Evolutionary conservation across 2,329 filamentous ascomycete species (phyloP), one percentile per base, ranked within the genome.

Genomic region (Talaromyces piceae): DNA sequence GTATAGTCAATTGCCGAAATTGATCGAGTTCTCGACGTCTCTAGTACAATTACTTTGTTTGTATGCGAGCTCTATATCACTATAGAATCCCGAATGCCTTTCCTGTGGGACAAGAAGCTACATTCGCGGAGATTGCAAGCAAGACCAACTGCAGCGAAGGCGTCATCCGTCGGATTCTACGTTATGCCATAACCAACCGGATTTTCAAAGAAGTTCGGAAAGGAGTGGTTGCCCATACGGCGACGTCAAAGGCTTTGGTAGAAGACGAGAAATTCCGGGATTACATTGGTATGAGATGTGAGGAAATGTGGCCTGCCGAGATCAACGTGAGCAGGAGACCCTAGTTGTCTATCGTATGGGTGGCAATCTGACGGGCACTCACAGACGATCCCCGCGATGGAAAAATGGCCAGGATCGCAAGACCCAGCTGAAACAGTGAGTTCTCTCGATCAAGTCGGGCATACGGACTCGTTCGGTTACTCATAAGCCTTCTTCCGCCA

Each of bases 231-330:
- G 52, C n/a, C 23, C 52, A 54, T 30, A 54, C 52, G 3, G 30
- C 22, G 7, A 43, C 49, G 5, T 54, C 52, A 2, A 41, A 48
- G 41, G n/a, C 47, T 3, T 46, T 54, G 8, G 53, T 39, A 3
- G 33, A 48, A 16, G 30, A 48, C 8, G 20, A 43, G 12, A 45
- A 18, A 4, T 28, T 54, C 9, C 45, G 33, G 9, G 44, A 54
- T n/a, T 54, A 33, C n/a, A 39, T 54, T 9, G 52, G 52, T 3
- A 45, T 49, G 41, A 41, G 31, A 18, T 41, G 27, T 13, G 45
- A 52, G 31, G 52, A 54, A 28, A 54, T 51, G 27, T 49, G 47
- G 28, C 52, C 49, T 16, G 52, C 52, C 23, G 52, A 28, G n/a
- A 22, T 31, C 4, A 49, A 31, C 23, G 47, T 41, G 13, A 22